Conservation (phyloP, 768 basidiomycete species). For the Pseudohyphozyma bogoriensis region DNA sequence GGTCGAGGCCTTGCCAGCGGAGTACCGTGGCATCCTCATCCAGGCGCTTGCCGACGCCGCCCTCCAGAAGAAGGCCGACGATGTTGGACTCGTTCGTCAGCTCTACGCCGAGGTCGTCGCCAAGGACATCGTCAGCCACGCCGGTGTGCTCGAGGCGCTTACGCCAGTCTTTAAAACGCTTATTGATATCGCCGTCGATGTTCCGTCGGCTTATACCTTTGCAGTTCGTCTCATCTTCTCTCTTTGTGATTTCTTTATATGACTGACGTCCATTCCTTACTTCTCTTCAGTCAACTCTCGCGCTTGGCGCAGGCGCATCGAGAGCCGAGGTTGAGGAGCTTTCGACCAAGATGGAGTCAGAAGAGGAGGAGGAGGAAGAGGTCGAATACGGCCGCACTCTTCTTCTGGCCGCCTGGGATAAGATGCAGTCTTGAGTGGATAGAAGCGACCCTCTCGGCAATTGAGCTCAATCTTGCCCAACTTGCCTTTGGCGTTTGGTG, state of each 20-base stretch:
- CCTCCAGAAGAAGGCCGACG: constrained; percentile 69
- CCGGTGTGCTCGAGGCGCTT: constrained; percentile 59
- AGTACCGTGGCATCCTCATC: constrained; percentile 56
- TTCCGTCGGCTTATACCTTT: constrained; percentile 69
- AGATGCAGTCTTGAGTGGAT: too few relatives aligned
- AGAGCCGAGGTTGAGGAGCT: constrained; percentile 15
- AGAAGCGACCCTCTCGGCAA: too few relatives aligned
- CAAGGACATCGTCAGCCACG: constrained; percentile 52
- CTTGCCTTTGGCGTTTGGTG: too few relatives aligned
- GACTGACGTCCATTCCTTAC: not conserved
- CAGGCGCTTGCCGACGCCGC: constrained; percentile 63
- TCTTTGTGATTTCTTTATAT: not conserved
- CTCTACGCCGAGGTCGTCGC: constrained; percentile 57
- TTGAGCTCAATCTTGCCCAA: too few relatives aligned
- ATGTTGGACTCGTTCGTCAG: constrained; percentile 64
- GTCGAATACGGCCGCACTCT: not conserved
- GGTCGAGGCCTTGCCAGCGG: constrained; percentile 61
- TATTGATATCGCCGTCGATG: constrained; percentile 82
- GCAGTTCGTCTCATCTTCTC: constrained; percentile 52
- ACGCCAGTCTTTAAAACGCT: constrained; percentile 58
- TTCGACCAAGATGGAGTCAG: constrained; percentile 18
- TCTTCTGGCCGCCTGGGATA: not conserved
- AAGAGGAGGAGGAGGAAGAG: constrained; percentile 28
- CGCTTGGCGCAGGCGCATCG: constrained; percentile 9
- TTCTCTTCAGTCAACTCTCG: not conserved